These are phyloP conservation scores for Bisporella sp. DNA, from an alignment of 2,329 filamentous ascomycete genomes.

Conservation along the genomic window DNA sequence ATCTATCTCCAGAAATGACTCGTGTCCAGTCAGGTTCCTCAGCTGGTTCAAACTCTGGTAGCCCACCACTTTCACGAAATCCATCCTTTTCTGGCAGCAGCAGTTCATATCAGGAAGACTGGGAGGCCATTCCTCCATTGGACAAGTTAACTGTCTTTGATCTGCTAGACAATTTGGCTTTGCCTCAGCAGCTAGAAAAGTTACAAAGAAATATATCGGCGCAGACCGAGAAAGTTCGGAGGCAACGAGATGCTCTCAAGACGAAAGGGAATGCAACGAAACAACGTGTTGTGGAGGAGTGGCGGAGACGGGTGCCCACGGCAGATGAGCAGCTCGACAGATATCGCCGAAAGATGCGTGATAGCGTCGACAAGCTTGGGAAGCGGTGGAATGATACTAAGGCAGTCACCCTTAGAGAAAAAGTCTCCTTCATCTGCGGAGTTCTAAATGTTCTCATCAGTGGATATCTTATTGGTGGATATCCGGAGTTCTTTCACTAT, in stretches of 20 bases:
- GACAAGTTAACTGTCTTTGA: slow-evolving; percentile 90
- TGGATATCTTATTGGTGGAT: slow-evolving; percentile 84
- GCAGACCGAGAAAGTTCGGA: slow-evolving; percentile 78
- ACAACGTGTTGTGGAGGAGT: slow-evolving; percentile 86
- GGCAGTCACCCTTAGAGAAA: slow-evolving; percentile 82
- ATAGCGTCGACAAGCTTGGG: slow-evolving; percentile 80
- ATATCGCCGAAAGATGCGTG: slow-evolving; percentile 81
- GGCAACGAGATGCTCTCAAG: slow-evolving; percentile 74
- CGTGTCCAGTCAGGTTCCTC: slow-evolving; percentile 25
- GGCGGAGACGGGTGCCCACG: slow-evolving; percentile 76
- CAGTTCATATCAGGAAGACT: slow-evolving; percentile 82
- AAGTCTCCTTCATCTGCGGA: slow-evolving; percentile 91
- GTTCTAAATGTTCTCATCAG: slow-evolving; percentile 97
- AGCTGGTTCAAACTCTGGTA: slow-evolving; percentile 39
- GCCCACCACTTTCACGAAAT: slow-evolving; percentile 62
- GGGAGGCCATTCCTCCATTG: slow-evolving; percentile 78
- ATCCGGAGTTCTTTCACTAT: slow-evolving; percentile 77
- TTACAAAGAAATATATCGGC: slow-evolving; percentile 75
- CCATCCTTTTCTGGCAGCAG: slow-evolving; percentile 78
- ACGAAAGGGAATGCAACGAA: slow-evolving; percentile 71
- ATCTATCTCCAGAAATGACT: slow-evolving; percentile 17
- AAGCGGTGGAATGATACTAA: slow-evolving; percentile 85
- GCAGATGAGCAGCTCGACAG: slow-evolving; percentile 90
- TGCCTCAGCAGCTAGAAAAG: slow-evolving; percentile 86
- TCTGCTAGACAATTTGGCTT: slow-evolving; percentile 84